A percentile compares a stretch with the other conserved stretches of the same genome.
phyloP scores from a whole-genome alignment of 2,329 filamentous ascomycete species.

The Reticulascus tulasneorum region DNA sequence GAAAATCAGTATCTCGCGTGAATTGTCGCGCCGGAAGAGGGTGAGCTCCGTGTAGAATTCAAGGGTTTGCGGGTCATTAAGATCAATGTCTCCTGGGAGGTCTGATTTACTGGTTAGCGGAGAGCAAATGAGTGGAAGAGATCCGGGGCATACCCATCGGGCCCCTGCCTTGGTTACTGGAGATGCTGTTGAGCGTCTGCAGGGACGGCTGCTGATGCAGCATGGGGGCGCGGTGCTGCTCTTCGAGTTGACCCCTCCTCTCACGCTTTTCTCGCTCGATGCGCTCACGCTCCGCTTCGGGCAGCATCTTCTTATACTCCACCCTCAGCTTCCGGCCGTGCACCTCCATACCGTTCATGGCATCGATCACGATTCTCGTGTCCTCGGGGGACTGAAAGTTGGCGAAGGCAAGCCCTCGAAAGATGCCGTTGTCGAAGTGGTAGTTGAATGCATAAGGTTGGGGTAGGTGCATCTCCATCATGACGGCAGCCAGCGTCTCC shows the following conservation, averaged over 20 bases:
- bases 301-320: slow-evolving; percentile 99
- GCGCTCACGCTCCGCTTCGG: slow-evolving; percentile 86
- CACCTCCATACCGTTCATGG: slow-evolving; percentile 92
- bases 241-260: slow-evolving; percentile 90
- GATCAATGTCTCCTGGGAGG: slow-evolving; percentile 64
- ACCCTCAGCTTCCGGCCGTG: slow-evolving; percentile 92
- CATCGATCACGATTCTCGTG: slow-evolving; percentile 85
- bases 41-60: slow-evolving; percentile 87
- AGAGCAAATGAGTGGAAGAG: slow-evolving; percentile 4
- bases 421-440: slow-evolving; percentile 97
- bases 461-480: slow-evolving; percentile 90
- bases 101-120: slow-evolving; percentile 11
- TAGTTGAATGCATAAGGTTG: slow-evolving; percentile 99
- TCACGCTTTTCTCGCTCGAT: slow-evolving; percentile 97
- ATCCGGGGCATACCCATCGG: slow-evolving; percentile 7
- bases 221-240: slow-evolving; percentile 80
- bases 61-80: slow-evolving; percentile 86
- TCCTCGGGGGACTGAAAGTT: slow-evolving; percentile 97
- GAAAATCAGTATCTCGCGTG: slow-evolving; percentile 79
- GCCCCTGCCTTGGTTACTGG: slow-evolving; percentile 54
- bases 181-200: slow-evolving; percentile 68
- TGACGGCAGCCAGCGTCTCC: slow-evolving; percentile 86
- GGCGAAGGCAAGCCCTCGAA: slow-evolving; percentile 91
- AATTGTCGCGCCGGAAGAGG: slow-evolving; percentile 78
- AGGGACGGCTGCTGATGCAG: slow-evolving; percentile 84